Percentiles rank a stretch among this genome's conserved stretches.
These are phyloP conservation scores for Apiospora kogelbergensis DNA, from an alignment of 2,329 filamentous ascomycete species.

Conservation along the genomic window DNA sequence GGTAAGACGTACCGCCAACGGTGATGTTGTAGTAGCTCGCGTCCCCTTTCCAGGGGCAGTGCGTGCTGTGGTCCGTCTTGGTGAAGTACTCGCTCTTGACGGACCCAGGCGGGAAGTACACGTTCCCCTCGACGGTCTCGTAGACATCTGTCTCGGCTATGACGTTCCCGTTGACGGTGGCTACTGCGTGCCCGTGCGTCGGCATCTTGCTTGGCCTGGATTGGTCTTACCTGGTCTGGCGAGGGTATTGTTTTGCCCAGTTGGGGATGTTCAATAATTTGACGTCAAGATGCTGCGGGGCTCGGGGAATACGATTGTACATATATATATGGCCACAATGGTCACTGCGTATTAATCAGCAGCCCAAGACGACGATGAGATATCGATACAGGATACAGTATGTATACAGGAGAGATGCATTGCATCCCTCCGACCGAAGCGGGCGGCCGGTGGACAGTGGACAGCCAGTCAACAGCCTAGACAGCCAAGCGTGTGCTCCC, in stretches of 20 bases:
- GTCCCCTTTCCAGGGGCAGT: slow-evolving; percentile 58
- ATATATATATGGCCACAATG: neutral
- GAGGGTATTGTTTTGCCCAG: neutral
- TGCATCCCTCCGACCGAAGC: neutral
- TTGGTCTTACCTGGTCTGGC: neutral
- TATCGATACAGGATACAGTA: no score
- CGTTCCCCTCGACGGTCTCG: slow-evolving; percentile 57
- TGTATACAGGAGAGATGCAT: neutral
- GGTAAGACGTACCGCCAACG: slow-evolving; percentile 12
- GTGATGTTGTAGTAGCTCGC: slow-evolving; percentile 57
- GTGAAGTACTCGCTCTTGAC: slow-evolving; percentile 45
- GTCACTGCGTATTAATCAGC: neutral
- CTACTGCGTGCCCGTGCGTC: slow-evolving; percentile 35
- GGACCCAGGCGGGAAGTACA: slow-evolving; percentile 52
- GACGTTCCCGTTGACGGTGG: slow-evolving; percentile 46
- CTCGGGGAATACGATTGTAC: neutral
- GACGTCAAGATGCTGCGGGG: no score
- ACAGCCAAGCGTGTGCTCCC: no score
- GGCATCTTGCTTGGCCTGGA: slow-evolving; percentile 20
- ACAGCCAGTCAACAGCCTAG: no score
- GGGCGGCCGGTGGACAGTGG: neutral
- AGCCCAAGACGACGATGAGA: neutral
- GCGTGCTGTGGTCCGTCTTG: slow-evolving; percentile 45
- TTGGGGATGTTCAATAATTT: no score
- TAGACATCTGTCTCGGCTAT: slow-evolving; percentile 54